Evolutionary conservation across 495 filamentous ascomycete species (phyloP).

Genomic region (Copromyces sp.): DNA sequence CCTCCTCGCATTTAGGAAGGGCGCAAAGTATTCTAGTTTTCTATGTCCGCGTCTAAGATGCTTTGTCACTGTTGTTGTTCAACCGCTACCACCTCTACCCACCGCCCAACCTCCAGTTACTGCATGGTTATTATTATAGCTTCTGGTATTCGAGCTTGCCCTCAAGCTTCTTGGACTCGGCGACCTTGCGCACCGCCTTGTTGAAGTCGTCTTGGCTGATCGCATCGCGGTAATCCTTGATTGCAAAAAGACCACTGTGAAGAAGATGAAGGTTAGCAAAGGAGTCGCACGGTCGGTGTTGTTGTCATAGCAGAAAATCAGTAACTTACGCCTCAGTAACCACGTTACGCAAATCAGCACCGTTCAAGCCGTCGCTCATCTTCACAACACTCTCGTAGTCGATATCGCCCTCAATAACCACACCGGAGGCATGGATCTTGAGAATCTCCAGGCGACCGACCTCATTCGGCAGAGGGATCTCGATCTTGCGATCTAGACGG

Average conservation of each 20-base stretch:
- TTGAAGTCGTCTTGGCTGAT: conserved; percentile 99
- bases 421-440: conserved; percentile 90
- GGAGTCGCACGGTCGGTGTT: background rate
- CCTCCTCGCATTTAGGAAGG: background rate
- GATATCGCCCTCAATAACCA: conserved; percentile 86
- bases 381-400: conserved; percentile 99
- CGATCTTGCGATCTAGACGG: conserved; percentile 93
- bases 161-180: conserved; percentile 95
- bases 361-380: conserved; percentile 98
- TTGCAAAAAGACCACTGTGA: conserved; percentile 79
- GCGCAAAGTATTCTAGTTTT: background rate
- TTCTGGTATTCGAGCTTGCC: conserved; percentile 98
- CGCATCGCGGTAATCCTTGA: conserved; percentile 91
- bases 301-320: background rate
- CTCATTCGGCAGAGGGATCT: conserved; percentile 98
- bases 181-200: conserved; percentile 94
- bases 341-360: conserved; percentile 94
- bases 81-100: background rate
- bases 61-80: background rate
- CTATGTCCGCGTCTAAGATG: background rate
- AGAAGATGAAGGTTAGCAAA: conserved; percentile 15
- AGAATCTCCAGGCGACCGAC: conserved; percentile 95
- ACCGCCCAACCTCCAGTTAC: background rate
- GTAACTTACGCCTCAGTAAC: conserved; percentile 90
- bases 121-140: conserved; percentile 47